Conservation (phyloP, 2,329 filamentous ascomycete genomes). For the Triangularia verruculosa region DNA sequence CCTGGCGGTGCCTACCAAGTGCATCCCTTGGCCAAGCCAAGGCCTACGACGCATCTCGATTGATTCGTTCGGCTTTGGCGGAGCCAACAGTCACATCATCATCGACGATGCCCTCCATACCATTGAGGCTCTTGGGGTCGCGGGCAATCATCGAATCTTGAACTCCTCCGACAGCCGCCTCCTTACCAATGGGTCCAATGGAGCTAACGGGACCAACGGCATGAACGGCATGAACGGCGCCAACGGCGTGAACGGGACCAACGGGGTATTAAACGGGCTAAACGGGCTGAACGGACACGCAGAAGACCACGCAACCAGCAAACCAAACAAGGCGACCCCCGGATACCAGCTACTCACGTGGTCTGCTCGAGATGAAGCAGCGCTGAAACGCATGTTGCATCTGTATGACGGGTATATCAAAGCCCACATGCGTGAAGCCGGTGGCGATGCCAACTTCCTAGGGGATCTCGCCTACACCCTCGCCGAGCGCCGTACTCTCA, state of each 20-base stretch:
- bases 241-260: too few species aligned
- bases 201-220: neutral
- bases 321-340: neutral
- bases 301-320: neutral
- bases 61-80: slow-evolving; percentile 23
- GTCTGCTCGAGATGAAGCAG: neutral
- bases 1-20: slow-evolving; percentile 27
- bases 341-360: neutral
- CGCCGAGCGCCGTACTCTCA: slow-evolving; percentile 1
- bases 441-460: neutral
- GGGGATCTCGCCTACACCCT: slow-evolving; percentile 26
- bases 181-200: neutral
- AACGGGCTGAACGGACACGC: too few species aligned
- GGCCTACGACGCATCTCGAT: slow-evolving; percentile 12
- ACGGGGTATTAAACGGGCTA: too few species aligned
- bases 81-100: slow-evolving; percentile 21
- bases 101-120: too few species aligned
- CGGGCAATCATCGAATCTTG: too few species aligned
- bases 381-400: too few species aligned
- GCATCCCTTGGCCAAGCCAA: neutral
- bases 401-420: too few species aligned
- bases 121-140: too few species aligned
- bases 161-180: neutral
- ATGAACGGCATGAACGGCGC: too few species aligned
- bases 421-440: too few species aligned